A percentile compares a stretch with the other conserved stretches of the same genome.
Evolutionary conservation across 805 yeast species (phyloP).

Genomic region (Saturnispora galanensis): DNA sequence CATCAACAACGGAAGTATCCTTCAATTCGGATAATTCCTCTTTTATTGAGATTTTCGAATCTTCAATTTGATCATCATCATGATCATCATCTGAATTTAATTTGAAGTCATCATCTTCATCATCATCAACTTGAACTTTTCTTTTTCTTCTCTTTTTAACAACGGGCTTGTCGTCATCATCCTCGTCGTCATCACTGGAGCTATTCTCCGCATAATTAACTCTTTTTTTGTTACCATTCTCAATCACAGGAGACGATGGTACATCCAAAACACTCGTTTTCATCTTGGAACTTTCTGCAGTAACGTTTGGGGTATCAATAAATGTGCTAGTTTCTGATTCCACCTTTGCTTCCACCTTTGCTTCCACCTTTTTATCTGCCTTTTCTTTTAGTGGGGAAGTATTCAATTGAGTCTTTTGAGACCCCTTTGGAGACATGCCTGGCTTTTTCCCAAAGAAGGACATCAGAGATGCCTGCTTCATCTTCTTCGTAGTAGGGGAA

Average conservation of each 20-base stretch:
- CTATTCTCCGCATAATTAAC: constrained; percentile 17
- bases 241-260: constrained; percentile 17
- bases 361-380: not conserved
- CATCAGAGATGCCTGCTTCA: constrained; percentile 25
- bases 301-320: constrained; percentile 4
- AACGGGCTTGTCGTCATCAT: constrained; percentile 10
- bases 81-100: constrained; percentile 16
- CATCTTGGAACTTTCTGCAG: constrained; percentile 10
- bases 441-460: constrained; percentile 21
- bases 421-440: not conserved
- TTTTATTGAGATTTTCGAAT: constrained; percentile 7
- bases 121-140: constrained; percentile 15
- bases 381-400: not conserved
- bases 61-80: constrained; percentile 13
- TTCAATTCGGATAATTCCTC: constrained; percentile 11
- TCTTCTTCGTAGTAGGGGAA: constrained; percentile 9
- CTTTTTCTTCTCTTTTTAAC: constrained; percentile 6
- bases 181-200: constrained; percentile 15
- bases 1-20: constrained; percentile 9
- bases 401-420: not conserved
- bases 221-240: constrained; percentile 6
- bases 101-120: constrained; percentile 16
- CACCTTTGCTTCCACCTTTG: not conserved
- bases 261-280: constrained; percentile 5
- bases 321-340: not conserved